phyloP scores from a whole-genome alignment of 2,329 filamentous ascomycete species.

The Alternaria angustiovoidea region DNA sequence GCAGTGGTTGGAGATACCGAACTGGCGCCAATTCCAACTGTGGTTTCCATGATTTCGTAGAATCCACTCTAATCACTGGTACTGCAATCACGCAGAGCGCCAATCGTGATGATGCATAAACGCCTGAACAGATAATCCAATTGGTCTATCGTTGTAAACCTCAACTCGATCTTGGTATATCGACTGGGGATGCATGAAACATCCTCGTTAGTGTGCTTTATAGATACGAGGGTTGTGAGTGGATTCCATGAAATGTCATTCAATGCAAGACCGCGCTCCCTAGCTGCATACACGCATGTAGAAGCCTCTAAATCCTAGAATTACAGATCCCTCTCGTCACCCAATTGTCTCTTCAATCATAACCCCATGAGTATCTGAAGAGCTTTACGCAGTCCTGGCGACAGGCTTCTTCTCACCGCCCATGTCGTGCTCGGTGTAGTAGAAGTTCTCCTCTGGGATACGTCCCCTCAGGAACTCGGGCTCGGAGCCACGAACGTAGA shows the following conservation, averaged over 20 bases:
- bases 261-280: constrained; percentile 15
- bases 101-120: too few relatives aligned
- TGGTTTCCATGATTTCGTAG: too few relatives aligned
- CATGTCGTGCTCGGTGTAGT: constrained; percentile 62
- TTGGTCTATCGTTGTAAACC: too few relatives aligned
- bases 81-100: too few relatives aligned
- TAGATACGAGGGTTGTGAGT: neutral
- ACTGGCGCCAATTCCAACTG: too few relatives aligned
- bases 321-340: constrained; percentile 27
- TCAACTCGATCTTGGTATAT: neutral
- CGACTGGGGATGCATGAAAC: neutral
- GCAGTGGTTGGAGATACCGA: neutral
- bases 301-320: constrained; percentile 35
- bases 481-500: constrained; percentile 89
- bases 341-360: constrained; percentile 1
- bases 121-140: neutral
- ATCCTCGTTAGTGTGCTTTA: neutral
- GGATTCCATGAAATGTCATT: constrained; percentile 8
- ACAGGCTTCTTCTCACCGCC: constrained; percentile 45
- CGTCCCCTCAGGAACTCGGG: constrained; percentile 87
- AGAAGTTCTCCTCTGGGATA: constrained; percentile 91
- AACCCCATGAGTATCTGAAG: neutral
- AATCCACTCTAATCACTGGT: too few relatives aligned
- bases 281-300: constrained; percentile 23
- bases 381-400: constrained; percentile 42